A percentile compares a stretch with the other conserved stretches of the same genome.
Evolutionary conservation across 768 basidiomycete genomes (phyloP).

Genomic region (Boletus vermiculosoides): DNA sequence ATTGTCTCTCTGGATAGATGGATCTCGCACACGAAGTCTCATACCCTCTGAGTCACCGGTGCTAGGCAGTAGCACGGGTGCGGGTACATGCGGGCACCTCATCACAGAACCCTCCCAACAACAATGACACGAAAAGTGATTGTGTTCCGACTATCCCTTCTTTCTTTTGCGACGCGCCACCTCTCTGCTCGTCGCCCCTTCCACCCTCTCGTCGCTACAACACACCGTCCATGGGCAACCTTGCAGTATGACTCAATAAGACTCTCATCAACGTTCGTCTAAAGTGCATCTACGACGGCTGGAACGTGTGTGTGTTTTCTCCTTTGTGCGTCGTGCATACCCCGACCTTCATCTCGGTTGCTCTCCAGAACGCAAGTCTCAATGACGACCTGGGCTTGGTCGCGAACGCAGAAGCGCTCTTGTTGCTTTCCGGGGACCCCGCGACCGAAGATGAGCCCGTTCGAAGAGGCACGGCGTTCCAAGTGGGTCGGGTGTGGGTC

Average conservation of each 20-base stretch:
- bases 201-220: conserved; percentile 5
- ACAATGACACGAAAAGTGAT: no score
- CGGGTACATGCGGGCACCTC: no score
- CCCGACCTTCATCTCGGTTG: conserved; percentile 11
- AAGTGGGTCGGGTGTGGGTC: conserved; percentile 50
- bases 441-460: conserved; percentile 86
- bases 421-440: conserved; percentile 75
- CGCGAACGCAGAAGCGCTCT: conserved; percentile 64
- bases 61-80: no score
- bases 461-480: conserved; percentile 87
- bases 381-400: conserved; percentile 73
- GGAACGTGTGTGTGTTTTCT: conserved; percentile 48
- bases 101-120: no score
- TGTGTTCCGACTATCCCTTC: no score
- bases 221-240: conserved; percentile 27
- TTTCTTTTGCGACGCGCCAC: no score
- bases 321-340: conserved; percentile 8
- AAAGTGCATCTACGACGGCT: conserved; percentile 56
- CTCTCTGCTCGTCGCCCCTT: conserved; percentile 15
- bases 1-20: no score
- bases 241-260: conserved; percentile 76
- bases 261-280: conserved; percentile 53
- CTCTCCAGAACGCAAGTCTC: conserved; percentile 54
- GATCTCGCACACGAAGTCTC: no score
- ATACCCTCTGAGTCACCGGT: conserved; percentile 29